Conservation (phyloP, 2,329 filamentous ascomycete genomes). For the Monosporascus ibericus region DNA sequence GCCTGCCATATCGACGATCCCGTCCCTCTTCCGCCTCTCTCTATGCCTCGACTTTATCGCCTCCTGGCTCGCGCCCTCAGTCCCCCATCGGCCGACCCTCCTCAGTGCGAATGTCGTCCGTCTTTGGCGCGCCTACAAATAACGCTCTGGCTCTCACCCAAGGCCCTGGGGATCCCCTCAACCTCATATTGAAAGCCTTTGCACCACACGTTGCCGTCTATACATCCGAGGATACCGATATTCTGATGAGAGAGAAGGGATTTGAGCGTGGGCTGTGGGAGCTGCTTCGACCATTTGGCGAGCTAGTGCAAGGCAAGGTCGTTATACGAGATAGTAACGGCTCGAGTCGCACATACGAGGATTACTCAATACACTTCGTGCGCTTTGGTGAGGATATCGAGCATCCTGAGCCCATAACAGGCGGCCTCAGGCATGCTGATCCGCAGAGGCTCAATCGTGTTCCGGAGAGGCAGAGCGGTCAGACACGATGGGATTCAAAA, state of each 20-base stretch:
- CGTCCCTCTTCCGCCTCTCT: conserved; percentile 55
- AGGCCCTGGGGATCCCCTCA: conserved; percentile 47
- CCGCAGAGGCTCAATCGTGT: conserved; percentile 22
- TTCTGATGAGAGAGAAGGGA: conserved; percentile 75
- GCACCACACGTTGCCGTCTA: conserved; percentile 85
- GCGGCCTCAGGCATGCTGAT: conserved; percentile 24
- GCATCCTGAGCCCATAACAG: conserved; percentile 36
- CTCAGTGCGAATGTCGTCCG: conserved; percentile 51
- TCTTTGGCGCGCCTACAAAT: conserved; percentile 44
- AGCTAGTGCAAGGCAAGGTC: conserved; percentile 80
- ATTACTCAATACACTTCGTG: conserved; percentile 84
- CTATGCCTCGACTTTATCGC: conserved; percentile 61
- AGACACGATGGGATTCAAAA: conserved; percentile 8
- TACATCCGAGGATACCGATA: conserved; percentile 80
- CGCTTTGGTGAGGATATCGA: conserved; percentile 58
- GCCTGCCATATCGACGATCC: conserved; percentile 46
- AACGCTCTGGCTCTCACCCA: conserved; percentile 38
- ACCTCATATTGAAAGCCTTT: conserved; percentile 75
- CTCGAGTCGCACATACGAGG: conserved; percentile 74
- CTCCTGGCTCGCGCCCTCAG: conserved; percentile 60
- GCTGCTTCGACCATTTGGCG: conserved; percentile 84
- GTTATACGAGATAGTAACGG: conserved; percentile 87
- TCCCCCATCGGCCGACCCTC: conserved; percentile 59
- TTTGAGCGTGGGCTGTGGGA: conserved; percentile 78
- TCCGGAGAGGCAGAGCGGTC: conserved; percentile 15